Conservation (phyloP, 495 filamentous ascomycete genomes). For the Umbilicaria muhlenbergii region DNA sequence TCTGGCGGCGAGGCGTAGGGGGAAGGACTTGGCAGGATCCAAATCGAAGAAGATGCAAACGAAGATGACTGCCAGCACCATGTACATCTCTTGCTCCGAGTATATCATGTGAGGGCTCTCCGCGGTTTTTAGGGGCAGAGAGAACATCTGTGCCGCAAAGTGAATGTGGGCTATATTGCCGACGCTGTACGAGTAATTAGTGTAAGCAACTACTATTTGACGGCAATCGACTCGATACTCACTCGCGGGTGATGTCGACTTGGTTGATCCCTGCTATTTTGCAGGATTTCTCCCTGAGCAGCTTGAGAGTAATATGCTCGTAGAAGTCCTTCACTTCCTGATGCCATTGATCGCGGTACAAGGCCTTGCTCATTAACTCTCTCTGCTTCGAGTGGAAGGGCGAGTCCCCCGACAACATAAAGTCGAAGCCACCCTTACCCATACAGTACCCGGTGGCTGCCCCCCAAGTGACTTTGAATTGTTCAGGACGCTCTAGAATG, state of each 20-base stretch:
- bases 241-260: conserved; percentile 63
- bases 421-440: conserved; percentile 36
- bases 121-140: conserved; percentile 56
- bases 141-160: conserved; percentile 58
- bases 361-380: conserved; percentile 25
- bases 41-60: conserved; percentile 38
- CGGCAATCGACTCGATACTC: conserved; percentile 10
- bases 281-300: conserved; percentile 50
- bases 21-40: conserved; percentile 35
- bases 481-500: conserved; percentile 41
- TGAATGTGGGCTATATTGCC: conserved; percentile 58
- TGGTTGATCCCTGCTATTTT: conserved; percentile 40
- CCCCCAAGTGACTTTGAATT: conserved; percentile 53
- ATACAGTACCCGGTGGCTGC: conserved; percentile 36
- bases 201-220: background rate
- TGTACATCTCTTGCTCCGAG: conserved; percentile 66
- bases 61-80: conserved; percentile 54
- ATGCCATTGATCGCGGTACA: conserved; percentile 32
- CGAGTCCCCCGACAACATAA: conserved; percentile 40
- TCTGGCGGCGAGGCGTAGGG: conserved; percentile 44
- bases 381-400: conserved; percentile 24
- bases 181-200: conserved; percentile 24
- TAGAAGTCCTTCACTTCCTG: conserved; percentile 39
- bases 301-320: conserved; percentile 41
- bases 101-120: conserved; percentile 54